Base-by-base conservation (phyloP, 176 grass and related monocot genomes). In the Ensete glaucum region DNA sequence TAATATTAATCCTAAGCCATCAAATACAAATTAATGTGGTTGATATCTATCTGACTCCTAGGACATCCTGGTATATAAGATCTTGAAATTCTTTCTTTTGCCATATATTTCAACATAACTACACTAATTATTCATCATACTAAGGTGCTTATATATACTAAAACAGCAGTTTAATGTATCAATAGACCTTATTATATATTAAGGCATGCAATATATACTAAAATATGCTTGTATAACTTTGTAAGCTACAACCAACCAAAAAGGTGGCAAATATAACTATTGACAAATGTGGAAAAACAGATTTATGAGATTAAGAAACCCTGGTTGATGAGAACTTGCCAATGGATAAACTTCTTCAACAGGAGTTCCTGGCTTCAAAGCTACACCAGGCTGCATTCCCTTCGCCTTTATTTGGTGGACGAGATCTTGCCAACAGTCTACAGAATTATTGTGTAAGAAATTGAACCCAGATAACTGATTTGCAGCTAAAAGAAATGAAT, bases 401-500 rank as follows among this genome's bases (percentile, higher is more conserved):
- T 85, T 94, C 64, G 69, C 55, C 82, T 88, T 99, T 64, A 99
- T 91, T 70, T 49, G 89, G 83, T 85, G 29, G 71, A 94, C 77
- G n/a, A 94, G 82, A 51, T 91, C 86, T 86, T 86, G 88, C 95
- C 95, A 99, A 76, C 91, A 82, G 70, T 99, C 95, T 99, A 65
- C 64, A 77, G 23, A 53, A 87, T 72, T 64, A 79, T 50, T 71
- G 2, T 50, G 67, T 81, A 85, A 76, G 21, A 27, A 21, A 24
- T 9, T 58, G 51, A 71, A 17, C 5, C 16, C 22, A 77, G 9
- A 19, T 20, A 72, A 56, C 5, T 53, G 54, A 29, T 53, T 22
- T 22, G 15, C 9, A 8, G 1, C 16, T 3, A 75, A 7, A 51
- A 60, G 62, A 67, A 26, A 50, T 59, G n/a, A 24, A 43, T 17